phyloP scores from a whole-genome alignment of 1,284 basidiomycete species.

The Phlebopus sp. region DNA sequence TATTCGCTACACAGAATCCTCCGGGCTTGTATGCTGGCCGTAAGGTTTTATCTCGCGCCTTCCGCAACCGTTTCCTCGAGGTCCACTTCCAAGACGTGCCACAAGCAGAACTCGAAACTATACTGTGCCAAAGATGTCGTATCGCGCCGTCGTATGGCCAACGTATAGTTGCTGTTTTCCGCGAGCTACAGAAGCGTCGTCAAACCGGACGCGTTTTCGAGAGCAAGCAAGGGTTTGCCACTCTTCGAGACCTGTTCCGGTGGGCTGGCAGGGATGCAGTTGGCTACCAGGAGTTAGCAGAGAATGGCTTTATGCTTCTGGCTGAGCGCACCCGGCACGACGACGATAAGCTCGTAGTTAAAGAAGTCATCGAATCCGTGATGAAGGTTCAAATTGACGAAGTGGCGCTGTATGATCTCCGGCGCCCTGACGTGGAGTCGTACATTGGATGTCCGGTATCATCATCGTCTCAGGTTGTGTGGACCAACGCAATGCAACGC shows the following conservation, averaged over 20 bases:
- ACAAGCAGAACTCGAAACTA: constrained; percentile 89
- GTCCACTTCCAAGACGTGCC: constrained; percentile 98
- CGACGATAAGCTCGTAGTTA: constrained; percentile 89
- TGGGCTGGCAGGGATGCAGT: constrained; percentile 93
- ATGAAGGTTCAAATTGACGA: constrained; percentile 90
- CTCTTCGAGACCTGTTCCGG: constrained; percentile 94
- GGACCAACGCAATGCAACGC: constrained; percentile 93
- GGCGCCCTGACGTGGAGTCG: constrained; percentile 43
- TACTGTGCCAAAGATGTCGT: constrained; percentile 83
- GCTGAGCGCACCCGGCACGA: constrained; percentile 85
- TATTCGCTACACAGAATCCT: constrained; percentile 98
- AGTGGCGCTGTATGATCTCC: constrained; percentile 63
- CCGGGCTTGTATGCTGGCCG: constrained; percentile 96
- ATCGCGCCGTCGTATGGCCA: constrained; percentile 93
- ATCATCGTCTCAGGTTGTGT: constrained; percentile 60
- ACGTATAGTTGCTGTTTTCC: constrained; percentile 90
- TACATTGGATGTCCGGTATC: constrained; percentile 61
- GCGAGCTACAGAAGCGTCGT: constrained; percentile 89
- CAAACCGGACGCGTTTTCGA: constrained; percentile 94
- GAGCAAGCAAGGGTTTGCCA: constrained; percentile 96
- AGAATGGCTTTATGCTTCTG: constrained; percentile 97
- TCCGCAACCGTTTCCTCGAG: constrained; percentile 98
- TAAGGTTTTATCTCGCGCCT: constrained; percentile 93
- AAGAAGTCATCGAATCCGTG: constrained; percentile 87
- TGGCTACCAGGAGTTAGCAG: constrained; percentile 89